Evolutionary conservation across 192 early-diverging fungal genomes (phyloP).

Genomic region (Backusella australiensis): DNA sequence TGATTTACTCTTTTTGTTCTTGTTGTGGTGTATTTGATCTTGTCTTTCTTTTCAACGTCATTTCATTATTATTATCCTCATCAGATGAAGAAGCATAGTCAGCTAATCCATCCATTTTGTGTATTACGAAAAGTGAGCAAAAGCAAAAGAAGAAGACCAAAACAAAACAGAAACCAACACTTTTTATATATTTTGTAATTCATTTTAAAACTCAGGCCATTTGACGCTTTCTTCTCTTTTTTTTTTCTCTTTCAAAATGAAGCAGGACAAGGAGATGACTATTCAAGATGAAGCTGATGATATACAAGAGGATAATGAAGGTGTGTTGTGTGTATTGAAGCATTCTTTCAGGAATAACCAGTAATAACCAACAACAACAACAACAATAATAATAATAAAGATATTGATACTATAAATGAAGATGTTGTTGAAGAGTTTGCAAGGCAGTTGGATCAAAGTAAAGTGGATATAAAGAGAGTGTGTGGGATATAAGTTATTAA

Average conservation of each 20-base stretch:
- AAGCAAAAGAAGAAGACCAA: not conserved
- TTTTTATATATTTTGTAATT: not conserved
- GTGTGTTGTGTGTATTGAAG: not conserved
- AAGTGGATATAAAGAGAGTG: not conserved
- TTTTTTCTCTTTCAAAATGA: not conserved
- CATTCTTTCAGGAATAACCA: not conserved
- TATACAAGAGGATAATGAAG: not conserved
- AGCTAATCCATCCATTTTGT: not conserved
- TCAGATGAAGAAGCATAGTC: not conserved
- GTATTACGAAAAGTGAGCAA: not conserved
- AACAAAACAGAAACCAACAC: not conserved
- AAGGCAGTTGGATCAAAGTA: conserved; percentile 7
- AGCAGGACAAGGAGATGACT: not conserved
- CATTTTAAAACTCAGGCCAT: not conserved
- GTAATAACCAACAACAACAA: not conserved
- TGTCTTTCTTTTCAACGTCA: not conserved
- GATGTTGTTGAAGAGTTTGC: conserved; percentile 14
- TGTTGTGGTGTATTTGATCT: not conserved
- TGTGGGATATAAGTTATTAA: not conserved
- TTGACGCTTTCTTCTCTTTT: not conserved
- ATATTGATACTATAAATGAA: not conserved
- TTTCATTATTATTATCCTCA: not conserved
- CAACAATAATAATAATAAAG: not conserved
- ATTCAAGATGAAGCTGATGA: not conserved
- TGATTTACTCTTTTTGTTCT: not conserved